Conservation (phyloP, 2,329 filamentous ascomycete genomes). For the Microdochium paspali region DNA sequence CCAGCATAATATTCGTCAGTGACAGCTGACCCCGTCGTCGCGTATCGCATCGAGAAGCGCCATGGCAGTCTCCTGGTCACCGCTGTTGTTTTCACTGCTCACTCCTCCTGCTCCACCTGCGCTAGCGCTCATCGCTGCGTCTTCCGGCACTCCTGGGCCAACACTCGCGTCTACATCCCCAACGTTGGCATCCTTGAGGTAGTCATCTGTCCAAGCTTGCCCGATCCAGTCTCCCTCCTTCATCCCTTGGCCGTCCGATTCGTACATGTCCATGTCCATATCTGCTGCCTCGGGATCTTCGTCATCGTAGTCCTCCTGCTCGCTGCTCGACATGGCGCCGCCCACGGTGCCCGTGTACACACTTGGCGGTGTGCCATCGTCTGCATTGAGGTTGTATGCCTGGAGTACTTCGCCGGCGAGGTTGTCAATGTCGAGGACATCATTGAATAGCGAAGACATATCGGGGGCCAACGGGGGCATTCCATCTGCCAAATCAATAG, state of each 20-base stretch:
- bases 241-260: constrained; percentile 9
- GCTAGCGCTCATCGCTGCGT: background rate
- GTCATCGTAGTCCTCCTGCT: background rate
- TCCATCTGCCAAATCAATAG: background rate
- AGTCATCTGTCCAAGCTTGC: constrained; percentile 20
- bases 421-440: constrained; percentile 17
- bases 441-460: constrained; percentile 10
- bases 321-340: background rate
- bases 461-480: constrained; percentile 5
- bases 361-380: constrained; percentile 7
- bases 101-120: background rate
- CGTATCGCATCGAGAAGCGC: constrained; percentile 27
- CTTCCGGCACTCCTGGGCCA: constrained; percentile 3
- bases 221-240: constrained; percentile 28
- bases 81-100: background rate
- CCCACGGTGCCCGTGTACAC: no score
- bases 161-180: background rate
- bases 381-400: constrained; percentile 19
- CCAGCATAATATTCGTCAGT: background rate
- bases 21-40: constrained; percentile 12
- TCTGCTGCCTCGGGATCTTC: constrained; percentile 1
- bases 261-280: background rate
- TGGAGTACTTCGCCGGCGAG: constrained; percentile 20
- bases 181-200: constrained; percentile 5
- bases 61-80: constrained; percentile 21